phyloP scores from a whole-genome alignment of 192 early-diverging fungal genomes.

The Diversispora epigaea region DNA sequence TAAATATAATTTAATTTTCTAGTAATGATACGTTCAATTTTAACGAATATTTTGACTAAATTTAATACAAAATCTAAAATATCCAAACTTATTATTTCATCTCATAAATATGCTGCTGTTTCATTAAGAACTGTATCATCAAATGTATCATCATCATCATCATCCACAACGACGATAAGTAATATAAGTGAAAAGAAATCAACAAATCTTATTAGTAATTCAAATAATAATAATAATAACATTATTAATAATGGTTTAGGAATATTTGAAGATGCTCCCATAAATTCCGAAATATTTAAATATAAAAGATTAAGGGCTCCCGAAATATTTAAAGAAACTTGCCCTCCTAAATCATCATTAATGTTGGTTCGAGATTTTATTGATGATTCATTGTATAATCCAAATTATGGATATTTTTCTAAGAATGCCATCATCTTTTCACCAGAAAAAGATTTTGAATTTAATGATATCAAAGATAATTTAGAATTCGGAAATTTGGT shows the following conservation, averaged over 20 bases:
- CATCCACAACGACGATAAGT: no score
- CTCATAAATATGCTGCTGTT: no score
- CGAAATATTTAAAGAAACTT: conserved; percentile 38
- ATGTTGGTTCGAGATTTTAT: conserved; percentile 91
- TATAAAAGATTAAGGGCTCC: conserved; percentile 56
- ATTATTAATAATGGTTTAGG: neutral
- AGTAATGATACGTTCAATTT: no score
- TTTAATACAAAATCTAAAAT: no score
- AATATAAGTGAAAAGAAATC: no score
- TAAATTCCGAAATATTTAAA: conserved; percentile 34
- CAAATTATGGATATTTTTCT: conserved; percentile 96
- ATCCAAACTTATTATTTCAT: no score
- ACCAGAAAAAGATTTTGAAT: conserved; percentile 60
- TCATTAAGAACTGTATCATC: no score
- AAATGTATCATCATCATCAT: no score
- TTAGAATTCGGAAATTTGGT: conserved; percentile 74
- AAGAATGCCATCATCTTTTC: conserved; percentile 87
- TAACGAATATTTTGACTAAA: no score
- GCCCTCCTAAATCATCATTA: conserved; percentile 55
- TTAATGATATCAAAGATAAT: conserved; percentile 64
- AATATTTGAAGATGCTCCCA: conserved; percentile 1
- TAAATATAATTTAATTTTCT: no score
- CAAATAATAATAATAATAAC: no score
- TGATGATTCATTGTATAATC: conserved; percentile 93
- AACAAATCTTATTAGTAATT: no score